A percentile compares a stretch with the other conserved stretches of the same genome.
Conservation (phyloP, 2,329 filamentous ascomycete species). For the Fusarium chaquense region DNA sequence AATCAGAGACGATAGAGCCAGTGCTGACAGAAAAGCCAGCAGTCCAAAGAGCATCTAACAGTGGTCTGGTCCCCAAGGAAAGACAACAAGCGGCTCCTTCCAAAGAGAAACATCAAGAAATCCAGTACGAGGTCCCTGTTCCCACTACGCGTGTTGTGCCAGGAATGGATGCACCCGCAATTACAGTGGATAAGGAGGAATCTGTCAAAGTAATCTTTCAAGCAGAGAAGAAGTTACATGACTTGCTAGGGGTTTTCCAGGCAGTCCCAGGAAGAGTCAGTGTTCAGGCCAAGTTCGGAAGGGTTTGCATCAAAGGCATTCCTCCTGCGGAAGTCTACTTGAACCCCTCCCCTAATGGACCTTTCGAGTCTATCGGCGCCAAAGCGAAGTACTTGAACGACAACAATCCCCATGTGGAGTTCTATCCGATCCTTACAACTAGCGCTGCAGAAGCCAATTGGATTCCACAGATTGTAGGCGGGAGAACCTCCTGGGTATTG, state of each 20-base stretch:
- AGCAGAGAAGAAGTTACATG: slow-evolving; percentile 20
- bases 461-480: slow-evolving; percentile 25
- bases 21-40: no score
- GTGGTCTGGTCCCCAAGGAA: no score
- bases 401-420: slow-evolving; percentile 33
- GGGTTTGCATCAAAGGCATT: slow-evolving; percentile 46
- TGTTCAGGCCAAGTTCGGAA: slow-evolving; percentile 47
- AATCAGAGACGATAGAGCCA: neutral
- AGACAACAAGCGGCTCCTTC: neutral
- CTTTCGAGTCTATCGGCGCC: slow-evolving; percentile 27
- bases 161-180: slow-evolving; percentile 14
- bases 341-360: slow-evolving; percentile 24
- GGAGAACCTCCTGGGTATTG: slow-evolving; percentile 39
- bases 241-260: slow-evolving; percentile 39
- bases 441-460: slow-evolving; percentile 44
- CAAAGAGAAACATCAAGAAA: neutral
- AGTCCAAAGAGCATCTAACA: neutral
- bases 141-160: slow-evolving; percentile 10
- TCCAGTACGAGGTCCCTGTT: neutral
- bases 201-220: slow-evolving; percentile 21
- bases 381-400: slow-evolving; percentile 22
- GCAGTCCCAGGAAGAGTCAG: slow-evolving; percentile 43
- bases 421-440: slow-evolving; percentile 48
- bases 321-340: slow-evolving; percentile 33
- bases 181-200: neutral